Percentiles rank a stretch among this genome's conserved stretches.
phyloP scores from a whole-genome alignment of 106 monocot genomes.

The Agapanthus africanus region DNA sequence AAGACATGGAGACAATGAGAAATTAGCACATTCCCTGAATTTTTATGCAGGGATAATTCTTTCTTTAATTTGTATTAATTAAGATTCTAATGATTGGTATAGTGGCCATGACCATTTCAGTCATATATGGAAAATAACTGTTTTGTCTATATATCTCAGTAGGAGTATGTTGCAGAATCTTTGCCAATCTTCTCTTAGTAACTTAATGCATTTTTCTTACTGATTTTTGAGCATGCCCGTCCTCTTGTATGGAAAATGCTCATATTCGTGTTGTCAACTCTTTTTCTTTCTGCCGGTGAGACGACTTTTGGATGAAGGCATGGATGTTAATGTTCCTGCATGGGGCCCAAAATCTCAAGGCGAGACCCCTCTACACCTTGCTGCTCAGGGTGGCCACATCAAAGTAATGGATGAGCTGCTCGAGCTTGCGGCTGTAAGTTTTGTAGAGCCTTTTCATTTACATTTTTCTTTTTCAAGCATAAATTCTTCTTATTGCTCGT shows the following conservation, averaged over 20 bases:
- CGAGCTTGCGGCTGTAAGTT: slow-evolving; percentile 89
- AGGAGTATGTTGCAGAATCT: background rate
- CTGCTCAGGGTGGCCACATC: slow-evolving; percentile 91
- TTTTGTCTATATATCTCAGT: too few relatives aligned
- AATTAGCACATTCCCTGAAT: too few relatives aligned
- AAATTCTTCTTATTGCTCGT: too few relatives aligned
- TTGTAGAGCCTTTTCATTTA: too few relatives aligned
- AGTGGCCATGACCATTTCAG: too few relatives aligned
- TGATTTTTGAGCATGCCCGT: background rate
- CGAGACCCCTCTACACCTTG: slow-evolving; percentile 92
- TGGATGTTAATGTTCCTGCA: slow-evolving; percentile 71
- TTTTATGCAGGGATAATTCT: too few relatives aligned
- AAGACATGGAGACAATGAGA: too few relatives aligned
- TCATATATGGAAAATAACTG: too few relatives aligned
- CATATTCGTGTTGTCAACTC: too few relatives aligned
- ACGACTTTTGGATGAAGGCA: slow-evolving; percentile 72
- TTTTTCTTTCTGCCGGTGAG: slow-evolving; percentile 40
- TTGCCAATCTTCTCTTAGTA: background rate
- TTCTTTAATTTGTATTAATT: too few relatives aligned
- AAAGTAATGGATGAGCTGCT: slow-evolving; percentile 92
- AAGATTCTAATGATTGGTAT: too few relatives aligned
- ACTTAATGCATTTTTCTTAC: background rate
- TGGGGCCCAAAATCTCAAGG: slow-evolving; percentile 92
- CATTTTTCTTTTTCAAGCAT: too few relatives aligned
- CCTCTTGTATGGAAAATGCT: background rate